A percentile compares a stretch with the other conserved stretches of the same genome.
Evolutionary conservation across 1,284 basidiomycete genomes (phyloP).

Genomic region (Cryptococcus maquisensis): DNA sequence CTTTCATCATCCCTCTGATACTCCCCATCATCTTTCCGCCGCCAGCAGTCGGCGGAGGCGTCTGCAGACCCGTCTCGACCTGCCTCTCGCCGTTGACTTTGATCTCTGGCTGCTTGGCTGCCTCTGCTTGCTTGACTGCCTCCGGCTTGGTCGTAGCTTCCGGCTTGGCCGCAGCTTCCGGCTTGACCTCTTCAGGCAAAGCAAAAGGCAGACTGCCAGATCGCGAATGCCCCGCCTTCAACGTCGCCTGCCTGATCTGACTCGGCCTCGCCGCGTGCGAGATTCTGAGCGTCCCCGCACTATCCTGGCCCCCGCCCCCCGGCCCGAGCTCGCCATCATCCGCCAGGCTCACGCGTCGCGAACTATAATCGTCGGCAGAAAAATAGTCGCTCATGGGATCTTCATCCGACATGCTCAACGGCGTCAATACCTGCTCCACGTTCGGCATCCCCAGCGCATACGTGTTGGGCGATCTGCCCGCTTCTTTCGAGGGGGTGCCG

Average conservation of each 20-base stretch:
- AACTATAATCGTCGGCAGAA: not conserved
- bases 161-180: not conserved
- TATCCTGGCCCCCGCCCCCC: not conserved
- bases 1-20: not conserved
- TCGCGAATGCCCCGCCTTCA: not conserved
- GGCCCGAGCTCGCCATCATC: not conserved
- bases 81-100: not conserved
- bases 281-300: no score
- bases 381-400: constrained; percentile 8
- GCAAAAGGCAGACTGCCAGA: not conserved
- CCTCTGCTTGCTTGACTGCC: not conserved
- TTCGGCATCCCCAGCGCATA: not conserved
- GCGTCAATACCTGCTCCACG: constrained; percentile 12
- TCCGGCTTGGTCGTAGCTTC: not conserved
- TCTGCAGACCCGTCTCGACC: not conserved
- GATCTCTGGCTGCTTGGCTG: not conserved
- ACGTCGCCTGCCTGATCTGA: not conserved
- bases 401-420: constrained; percentile 21
- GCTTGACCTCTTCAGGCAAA: not conserved
- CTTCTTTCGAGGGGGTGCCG: not conserved
- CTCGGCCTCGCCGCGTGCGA: not conserved
- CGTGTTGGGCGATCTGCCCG: not conserved
- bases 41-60: not conserved
- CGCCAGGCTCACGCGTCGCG: not conserved
- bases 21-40: not conserved